Conservation (phyloP, 2,329 filamentous ascomycete genomes). For the Ceratocystis eucalypticola region DNA sequence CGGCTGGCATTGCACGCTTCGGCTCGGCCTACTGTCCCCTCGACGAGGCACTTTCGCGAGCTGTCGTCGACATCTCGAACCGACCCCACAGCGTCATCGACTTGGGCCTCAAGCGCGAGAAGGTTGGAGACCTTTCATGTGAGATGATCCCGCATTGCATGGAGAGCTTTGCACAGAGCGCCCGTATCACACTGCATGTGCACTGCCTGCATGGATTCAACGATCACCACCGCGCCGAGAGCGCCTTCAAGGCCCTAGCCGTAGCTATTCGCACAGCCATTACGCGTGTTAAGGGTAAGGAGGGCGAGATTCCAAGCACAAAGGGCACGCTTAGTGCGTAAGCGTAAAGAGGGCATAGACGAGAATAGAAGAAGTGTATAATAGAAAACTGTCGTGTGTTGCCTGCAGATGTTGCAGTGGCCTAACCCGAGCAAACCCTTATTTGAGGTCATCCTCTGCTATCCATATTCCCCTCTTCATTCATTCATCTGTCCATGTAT, state of each 20-base stretch:
- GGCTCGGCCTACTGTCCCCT: conserved; percentile 85
- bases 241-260: conserved; percentile 90
- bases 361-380: neutral
- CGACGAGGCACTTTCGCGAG: conserved; percentile 86
- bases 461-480: neutral
- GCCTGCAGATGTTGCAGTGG: neutral
- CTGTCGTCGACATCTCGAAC: conserved; percentile 89
- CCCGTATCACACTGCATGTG: conserved; percentile 86
- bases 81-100: conserved; percentile 75
- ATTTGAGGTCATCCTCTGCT: neutral
- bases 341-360: neutral
- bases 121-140: conserved; percentile 80
- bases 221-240: conserved; percentile 92
- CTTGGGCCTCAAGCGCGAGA: conserved; percentile 75
- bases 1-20: conserved; percentile 75
- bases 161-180: conserved; percentile 83
- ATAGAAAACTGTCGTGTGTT: neutral
- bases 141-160: conserved; percentile 98
- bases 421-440: neutral
- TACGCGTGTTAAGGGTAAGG: conserved; percentile 58
- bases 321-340: conserved; percentile 72
- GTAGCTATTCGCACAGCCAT: conserved; percentile 72
- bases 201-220: conserved; percentile 83
- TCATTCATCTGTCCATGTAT: neutral
- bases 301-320: conserved; percentile 88